Evolutionary conservation across 1,284 basidiomycete genomes (phyloP), one percentile per base, ranked within the genome.

Genomic region (Lentinus polychrous): DNA sequence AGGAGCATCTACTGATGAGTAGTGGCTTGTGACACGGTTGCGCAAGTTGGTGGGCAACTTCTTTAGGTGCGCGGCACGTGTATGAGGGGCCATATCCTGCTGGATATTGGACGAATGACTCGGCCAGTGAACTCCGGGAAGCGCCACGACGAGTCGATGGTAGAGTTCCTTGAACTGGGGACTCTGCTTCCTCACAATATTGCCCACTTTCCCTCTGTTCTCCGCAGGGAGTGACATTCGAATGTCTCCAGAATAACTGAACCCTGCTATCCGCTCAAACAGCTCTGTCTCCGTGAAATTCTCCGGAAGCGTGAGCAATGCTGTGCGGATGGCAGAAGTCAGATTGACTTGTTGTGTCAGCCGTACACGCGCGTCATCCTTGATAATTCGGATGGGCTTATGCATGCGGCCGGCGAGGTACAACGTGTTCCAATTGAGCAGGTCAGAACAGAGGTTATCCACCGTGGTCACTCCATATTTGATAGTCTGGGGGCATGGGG

Each of bases 381-480:
- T 83, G 65, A 96, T 87, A 57, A 94, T 91, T 39, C 91, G 81
- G 43, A 94, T 75, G 0, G 96, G 95, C 66, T 99, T 99, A 70
- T 99, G 95, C 83, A 99, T 93, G 18, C 95, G 79, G 0, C 95
- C 96, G 1, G 92, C 88, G 40, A 97, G 81, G 67, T 99, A 99
- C 7, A 99, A 78, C 15, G 91, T 84, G 39, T 84, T 79, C 95
- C 96, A 99, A 60, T 92, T 89, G 37, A 94, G 74, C 36, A 99
- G 72, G 64, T 99, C 96, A 1, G 82, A 77, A 57, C 89, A 92
- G 24, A 99, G 77, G 49, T 85, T 86, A 57, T 95, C 90, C 7
- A 96, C 79, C 0, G 91, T 92, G 31, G 95, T 94, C 22, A 98
- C 85, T n/a, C 95, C 95, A 65, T 99, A 99, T 70, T 99, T 99